phyloP scores from a whole-genome alignment of 2,329 filamentous ascomycete species.

The Malbranchea cinnamomea region DNA sequence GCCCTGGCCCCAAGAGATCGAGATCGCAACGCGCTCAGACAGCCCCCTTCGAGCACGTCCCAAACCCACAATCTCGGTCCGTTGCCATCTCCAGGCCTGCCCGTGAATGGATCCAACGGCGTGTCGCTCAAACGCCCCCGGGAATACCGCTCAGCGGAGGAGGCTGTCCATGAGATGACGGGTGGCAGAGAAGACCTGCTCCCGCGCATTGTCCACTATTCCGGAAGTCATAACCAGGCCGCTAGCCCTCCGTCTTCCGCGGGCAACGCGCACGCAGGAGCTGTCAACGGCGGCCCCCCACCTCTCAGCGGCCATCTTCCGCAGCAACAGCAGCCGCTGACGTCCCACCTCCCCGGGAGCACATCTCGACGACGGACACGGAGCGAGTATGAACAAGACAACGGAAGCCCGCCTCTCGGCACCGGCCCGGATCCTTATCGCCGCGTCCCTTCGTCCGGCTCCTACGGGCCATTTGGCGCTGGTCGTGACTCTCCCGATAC shows the following conservation, averaged over 20 bases:
- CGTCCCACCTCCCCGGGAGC: slow-evolving; percentile 17
- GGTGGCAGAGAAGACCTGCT: slow-evolving; percentile 85
- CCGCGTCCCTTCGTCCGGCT: slow-evolving; percentile 18
- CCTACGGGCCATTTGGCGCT: slow-evolving; percentile 26
- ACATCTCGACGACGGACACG: slow-evolving; percentile 54
- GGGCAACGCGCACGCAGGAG: slow-evolving; percentile 19
- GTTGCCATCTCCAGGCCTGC: slow-evolving; percentile 64
- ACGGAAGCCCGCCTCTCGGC: slow-evolving; percentile 69
- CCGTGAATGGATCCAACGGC: slow-evolving; percentile 31
- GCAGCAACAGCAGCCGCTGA: slow-evolving; percentile 2
- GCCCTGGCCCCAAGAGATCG: slow-evolving; percentile 38
- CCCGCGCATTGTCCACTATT: slow-evolving; percentile 90
- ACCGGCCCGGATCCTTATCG: slow-evolving; percentile 45
- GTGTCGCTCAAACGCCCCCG: slow-evolving; percentile 45
- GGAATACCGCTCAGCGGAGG: slow-evolving; percentile 91
- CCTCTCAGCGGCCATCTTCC: slow-evolving; percentile 12
- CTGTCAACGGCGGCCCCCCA: slow-evolving; percentile 11
- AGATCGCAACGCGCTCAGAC: slow-evolving; percentile 12
- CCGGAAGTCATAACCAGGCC: slow-evolving; percentile 81
- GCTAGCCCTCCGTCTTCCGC: slow-evolving; percentile 48
- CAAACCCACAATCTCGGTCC: slow-evolving; percentile 41
- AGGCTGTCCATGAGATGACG: slow-evolving; percentile 78
- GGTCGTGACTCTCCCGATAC: slow-evolving; percentile 73
- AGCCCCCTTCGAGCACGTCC: slow-evolving; percentile 3
- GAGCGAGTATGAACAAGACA: slow-evolving; percentile 81